phyloP scores from a whole-genome alignment of 2,329 filamentous ascomycete genomes.

The Fonsecaea erecta region DNA sequence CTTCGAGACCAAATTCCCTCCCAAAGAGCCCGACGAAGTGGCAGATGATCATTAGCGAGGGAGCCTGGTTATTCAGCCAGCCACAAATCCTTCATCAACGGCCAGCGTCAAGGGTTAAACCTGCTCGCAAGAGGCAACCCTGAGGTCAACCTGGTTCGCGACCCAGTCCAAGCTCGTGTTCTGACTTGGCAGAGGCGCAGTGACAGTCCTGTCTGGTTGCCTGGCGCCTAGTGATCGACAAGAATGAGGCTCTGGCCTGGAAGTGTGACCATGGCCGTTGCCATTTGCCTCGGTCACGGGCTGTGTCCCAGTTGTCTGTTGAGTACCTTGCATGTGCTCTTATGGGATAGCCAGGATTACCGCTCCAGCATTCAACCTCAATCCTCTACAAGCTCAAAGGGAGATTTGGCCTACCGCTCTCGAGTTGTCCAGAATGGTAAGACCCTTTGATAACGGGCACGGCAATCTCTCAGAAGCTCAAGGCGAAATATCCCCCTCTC shows the following conservation, averaged over 20 bases:
- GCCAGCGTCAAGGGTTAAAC: not conserved
- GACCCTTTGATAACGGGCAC: not conserved
- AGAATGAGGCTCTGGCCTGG: not conserved
- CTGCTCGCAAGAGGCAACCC: not conserved
- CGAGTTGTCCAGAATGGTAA: not conserved
- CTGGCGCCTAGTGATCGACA: not conserved
- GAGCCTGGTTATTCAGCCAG: constrained; percentile 9
- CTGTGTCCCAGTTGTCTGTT: not conserved
- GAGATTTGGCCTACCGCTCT: too few relatives aligned
- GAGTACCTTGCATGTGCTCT: not conserved
- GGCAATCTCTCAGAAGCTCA: not conserved
- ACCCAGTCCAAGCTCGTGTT: not conserved
- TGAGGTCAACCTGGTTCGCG: not conserved
- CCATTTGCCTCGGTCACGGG: not conserved
- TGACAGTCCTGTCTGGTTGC: not conserved
- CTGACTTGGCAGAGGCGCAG: not conserved
- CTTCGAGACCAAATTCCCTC: constrained; percentile 3
- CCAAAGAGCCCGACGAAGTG: not conserved
- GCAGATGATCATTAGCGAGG: not conserved
- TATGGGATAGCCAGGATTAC: not conserved
- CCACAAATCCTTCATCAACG: not conserved
- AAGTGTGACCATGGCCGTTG: not conserved
- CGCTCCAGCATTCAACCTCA: not conserved
- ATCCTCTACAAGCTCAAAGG: not conserved
- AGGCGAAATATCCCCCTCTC: not conserved